Conservation (phyloP, 2,329 filamentous ascomycete genomes). For the Nemania abortiva region DNA sequence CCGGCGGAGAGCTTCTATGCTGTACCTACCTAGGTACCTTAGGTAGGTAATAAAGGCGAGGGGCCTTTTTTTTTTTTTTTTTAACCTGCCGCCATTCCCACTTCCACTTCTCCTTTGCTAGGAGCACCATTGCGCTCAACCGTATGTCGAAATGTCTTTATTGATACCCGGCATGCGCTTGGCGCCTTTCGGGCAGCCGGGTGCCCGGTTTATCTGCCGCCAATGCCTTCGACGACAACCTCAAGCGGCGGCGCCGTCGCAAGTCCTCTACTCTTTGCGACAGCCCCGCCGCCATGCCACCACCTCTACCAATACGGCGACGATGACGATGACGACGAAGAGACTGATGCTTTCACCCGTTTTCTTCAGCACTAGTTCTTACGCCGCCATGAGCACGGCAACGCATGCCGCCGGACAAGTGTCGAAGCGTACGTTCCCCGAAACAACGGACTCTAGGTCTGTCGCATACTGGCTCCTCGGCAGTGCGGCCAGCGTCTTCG, state of each 20-base stretch:
- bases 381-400: slow-evolving; percentile 26
- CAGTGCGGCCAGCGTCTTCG: slow-evolving; percentile 93
- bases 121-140: slow-evolving; percentile 22
- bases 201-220: slow-evolving; percentile 60
- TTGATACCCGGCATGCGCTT: slow-evolving; percentile 59
- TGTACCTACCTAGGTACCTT: too few species aligned
- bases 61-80: neutral
- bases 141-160: slow-evolving; percentile 54
- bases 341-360: slow-evolving; percentile 24
- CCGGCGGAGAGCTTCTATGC: too few species aligned
- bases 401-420: slow-evolving; percentile 42
- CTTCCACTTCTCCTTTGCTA: neutral
- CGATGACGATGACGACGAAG: slow-evolving; percentile 8
- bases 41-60: neutral
- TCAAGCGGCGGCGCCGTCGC: slow-evolving; percentile 52
- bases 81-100: neutral
- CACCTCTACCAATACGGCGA: slow-evolving; percentile 48
- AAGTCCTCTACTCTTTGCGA: slow-evolving; percentile 53
- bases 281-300: slow-evolving; percentile 54
- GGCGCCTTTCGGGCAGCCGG: slow-evolving; percentile 55
- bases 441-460: slow-evolving; percentile 76
- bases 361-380: slow-evolving; percentile 42
- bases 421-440: slow-evolving; percentile 60
- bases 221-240: slow-evolving; percentile 58
- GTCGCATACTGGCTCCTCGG: slow-evolving; percentile 94